A percentile compares a stretch with the other conserved stretches of the same genome.
phyloP scores from a whole-genome alignment of 768 basidiomycete species.

The Phylloporus scabripes region DNA sequence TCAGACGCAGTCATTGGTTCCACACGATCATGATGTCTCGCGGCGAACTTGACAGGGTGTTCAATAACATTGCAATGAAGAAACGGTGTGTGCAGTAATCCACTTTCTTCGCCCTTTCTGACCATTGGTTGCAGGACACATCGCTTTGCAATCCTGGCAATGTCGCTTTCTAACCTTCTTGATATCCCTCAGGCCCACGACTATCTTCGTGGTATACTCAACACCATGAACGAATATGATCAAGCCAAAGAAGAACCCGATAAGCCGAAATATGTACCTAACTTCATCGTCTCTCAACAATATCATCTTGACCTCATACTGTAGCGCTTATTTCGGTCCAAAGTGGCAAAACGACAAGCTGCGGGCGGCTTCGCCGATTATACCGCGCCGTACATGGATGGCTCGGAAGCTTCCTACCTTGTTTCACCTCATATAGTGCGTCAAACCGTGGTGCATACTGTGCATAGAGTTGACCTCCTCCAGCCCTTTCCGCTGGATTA shows the following conservation, averaged over 20 bases:
- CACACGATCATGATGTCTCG: constrained; percentile 79
- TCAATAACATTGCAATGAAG: constrained; percentile 71
- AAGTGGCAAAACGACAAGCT: constrained; percentile 47
- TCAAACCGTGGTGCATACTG: constrained; percentile 8
- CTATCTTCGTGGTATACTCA: constrained; percentile 67
- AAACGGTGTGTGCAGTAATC: constrained; percentile 54
- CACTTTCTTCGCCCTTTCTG: background rate
- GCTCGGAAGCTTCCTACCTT: constrained; percentile 62
- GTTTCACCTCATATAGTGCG: constrained; percentile 69
- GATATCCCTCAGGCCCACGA: constrained; percentile 80
- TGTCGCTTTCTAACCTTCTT: constrained; percentile 78
- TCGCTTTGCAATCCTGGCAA: constrained; percentile 79
- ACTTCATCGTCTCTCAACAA: background rate
- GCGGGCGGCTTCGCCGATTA: constrained; percentile 55
- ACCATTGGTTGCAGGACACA: constrained; percentile 52
- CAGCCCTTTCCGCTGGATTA: constrained; percentile 91
- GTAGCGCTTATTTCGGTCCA: constrained; percentile 58
- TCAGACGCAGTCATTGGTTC: constrained; percentile 80
- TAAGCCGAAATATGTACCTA: constrained; percentile 64
- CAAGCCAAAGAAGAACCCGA: constrained; percentile 49
- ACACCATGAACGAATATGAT: constrained; percentile 72
- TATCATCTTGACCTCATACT: constrained; percentile 8
- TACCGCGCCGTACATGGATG: constrained; percentile 53
- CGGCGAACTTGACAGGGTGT: constrained; percentile 66
- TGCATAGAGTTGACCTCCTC: constrained; percentile 5